These are phyloP conservation scores for Hericium rajendrae DNA, from an alignment of 768 basidiomycete genomes.

Conservation along the genomic window DNA sequence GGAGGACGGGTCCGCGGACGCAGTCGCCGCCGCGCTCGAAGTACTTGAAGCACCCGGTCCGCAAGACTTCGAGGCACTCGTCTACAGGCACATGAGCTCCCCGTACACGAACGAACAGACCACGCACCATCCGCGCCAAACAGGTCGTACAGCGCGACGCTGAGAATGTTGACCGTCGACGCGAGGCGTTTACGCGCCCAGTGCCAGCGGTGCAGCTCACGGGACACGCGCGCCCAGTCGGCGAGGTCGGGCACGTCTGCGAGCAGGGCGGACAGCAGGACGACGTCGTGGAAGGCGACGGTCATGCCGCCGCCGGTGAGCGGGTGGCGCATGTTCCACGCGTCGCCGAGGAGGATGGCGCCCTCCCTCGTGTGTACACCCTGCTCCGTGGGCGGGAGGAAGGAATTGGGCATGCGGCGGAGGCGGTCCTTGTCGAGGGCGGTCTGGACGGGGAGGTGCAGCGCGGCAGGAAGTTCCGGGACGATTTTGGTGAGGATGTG, in stretches of 20 bases:
- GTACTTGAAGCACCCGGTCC: slow-evolving; percentile 92
- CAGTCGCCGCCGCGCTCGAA: slow-evolving; percentile 91
- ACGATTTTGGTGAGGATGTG: slow-evolving; percentile 67
- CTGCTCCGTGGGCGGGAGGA: slow-evolving; percentile 75
- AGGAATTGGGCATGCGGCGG: slow-evolving; percentile 92
- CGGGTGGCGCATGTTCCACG: slow-evolving; percentile 99
- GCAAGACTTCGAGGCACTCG: slow-evolving; percentile 50
- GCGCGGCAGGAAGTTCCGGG: slow-evolving; percentile 68
- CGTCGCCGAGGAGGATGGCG: slow-evolving; percentile 82
- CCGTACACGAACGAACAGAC: not conserved
- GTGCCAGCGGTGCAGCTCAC: slow-evolving; percentile 62
- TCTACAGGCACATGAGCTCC: slow-evolving; percentile 27
- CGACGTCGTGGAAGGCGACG: slow-evolving; percentile 83
- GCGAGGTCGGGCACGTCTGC: slow-evolving; percentile 29
- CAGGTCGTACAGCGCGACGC: slow-evolving; percentile 86
- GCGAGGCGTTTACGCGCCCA: slow-evolving; percentile 79
- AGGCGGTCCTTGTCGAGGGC: slow-evolving; percentile 74
- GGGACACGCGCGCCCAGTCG: slow-evolving; percentile 44
- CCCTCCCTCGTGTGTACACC: slow-evolving; percentile 45
- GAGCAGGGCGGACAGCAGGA: slow-evolving; percentile 58
- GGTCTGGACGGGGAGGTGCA: slow-evolving; percentile 53
- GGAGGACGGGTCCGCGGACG: slow-evolving; percentile 77
- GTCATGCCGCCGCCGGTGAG: slow-evolving; percentile 99
- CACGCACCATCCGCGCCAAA: slow-evolving; percentile 85
- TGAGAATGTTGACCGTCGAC: slow-evolving; percentile 89